Evolutionary conservation across 2,329 filamentous ascomycete species (phyloP).

Genomic region (Trichoderma sp.): DNA sequence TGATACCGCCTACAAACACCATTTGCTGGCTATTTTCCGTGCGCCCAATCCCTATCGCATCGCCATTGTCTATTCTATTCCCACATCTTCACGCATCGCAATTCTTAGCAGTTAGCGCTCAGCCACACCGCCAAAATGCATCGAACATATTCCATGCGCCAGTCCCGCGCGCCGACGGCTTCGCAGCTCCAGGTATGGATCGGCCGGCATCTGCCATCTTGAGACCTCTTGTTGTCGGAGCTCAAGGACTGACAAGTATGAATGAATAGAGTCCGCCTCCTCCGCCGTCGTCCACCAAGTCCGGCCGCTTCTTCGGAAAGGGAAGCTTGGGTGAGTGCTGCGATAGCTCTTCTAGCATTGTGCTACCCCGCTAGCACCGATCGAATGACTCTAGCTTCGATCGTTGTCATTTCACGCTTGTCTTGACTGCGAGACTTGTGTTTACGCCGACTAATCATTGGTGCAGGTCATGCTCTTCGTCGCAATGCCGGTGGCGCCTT

Average conservation of each 20-base stretch:
- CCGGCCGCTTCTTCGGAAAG: constrained; percentile 82
- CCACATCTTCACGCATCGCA: constrained; percentile 6
- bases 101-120: constrained; percentile 24
- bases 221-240: not conserved
- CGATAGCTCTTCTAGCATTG: not conserved
- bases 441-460: not conserved
- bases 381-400: not conserved
- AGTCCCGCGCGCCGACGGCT: constrained; percentile 91
- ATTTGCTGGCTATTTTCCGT: constrained; percentile 4
- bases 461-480: constrained; percentile 63
- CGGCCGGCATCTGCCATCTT: not conserved
- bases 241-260: not conserved
- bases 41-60: constrained; percentile 2
- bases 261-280: constrained; percentile 81
- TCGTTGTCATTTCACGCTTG: not conserved
- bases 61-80: not conserved
- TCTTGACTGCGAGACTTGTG: not conserved
- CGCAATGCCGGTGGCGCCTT: constrained; percentile 74
- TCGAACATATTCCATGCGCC: constrained; percentile 98
- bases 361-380: not conserved
- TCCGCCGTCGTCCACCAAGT: constrained; percentile 87
- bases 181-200: constrained; percentile 62
- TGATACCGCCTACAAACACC: constrained; percentile 1
- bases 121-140: constrained; percentile 64
- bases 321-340: constrained; percentile 74